Conservation (phyloP, 768 basidiomycete genomes). For the Termitomyces sp. region DNA sequence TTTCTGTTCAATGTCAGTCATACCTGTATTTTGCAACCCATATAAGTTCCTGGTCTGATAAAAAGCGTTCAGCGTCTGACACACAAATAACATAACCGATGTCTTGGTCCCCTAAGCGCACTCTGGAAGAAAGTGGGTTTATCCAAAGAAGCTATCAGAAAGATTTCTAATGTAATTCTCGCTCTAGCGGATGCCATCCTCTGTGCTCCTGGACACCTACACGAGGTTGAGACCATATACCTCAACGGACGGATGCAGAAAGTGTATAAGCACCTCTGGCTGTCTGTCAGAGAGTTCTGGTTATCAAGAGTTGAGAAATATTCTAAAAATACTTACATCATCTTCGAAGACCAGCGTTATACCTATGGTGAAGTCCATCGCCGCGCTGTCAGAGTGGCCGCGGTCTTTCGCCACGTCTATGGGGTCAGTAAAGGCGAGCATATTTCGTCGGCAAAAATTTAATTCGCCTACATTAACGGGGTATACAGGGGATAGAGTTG, state of each 20-base stretch:
- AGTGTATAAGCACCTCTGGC: conserved; percentile 55
- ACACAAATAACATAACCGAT: conserved; percentile 14
- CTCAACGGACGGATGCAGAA: conserved; percentile 45
- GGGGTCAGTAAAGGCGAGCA: conserved; percentile 42
- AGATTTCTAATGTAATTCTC: neutral
- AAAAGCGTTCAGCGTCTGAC: conserved; percentile 13
- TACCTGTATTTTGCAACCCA: conserved; percentile 22
- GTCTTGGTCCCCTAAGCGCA: conserved; percentile 33
- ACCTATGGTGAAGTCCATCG: conserved; percentile 41
- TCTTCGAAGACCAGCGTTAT: conserved; percentile 46
- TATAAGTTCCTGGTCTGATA: conserved; percentile 25
- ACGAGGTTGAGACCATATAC: conserved; percentile 40
- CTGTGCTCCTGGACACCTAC: conserved; percentile 37
- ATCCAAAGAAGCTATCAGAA: neutral
- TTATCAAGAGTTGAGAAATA: conserved; percentile 33
- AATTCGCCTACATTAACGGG: neutral
- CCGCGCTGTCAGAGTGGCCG: conserved; percentile 38
- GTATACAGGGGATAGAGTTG: conserved; percentile 45
- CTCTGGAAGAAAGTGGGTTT: conserved; percentile 34
- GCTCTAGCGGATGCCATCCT: conserved; percentile 38
- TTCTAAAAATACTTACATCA: conserved; percentile 44
- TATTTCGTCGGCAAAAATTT: neutral
- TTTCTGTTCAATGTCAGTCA: conserved; percentile 31
- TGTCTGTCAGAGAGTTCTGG: conserved; percentile 52
- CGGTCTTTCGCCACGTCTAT: conserved; percentile 36